These are phyloP conservation scores for Metschnikowia aberdeeniae DNA, from an alignment of 805 yeast genomes.

Conservation along the genomic window DNA sequence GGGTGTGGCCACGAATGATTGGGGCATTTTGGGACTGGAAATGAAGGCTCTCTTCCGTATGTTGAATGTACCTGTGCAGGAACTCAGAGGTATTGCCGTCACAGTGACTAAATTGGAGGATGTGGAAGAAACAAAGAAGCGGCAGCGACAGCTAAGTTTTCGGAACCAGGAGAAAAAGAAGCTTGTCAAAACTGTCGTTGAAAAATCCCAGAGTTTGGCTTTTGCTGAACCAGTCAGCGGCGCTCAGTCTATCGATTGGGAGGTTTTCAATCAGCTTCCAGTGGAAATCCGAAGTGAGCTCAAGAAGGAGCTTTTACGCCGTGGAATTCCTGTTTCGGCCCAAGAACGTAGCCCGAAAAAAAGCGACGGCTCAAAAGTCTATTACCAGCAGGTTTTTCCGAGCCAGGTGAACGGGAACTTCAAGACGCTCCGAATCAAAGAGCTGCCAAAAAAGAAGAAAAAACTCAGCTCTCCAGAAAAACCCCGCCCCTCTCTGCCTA, in stretches of 20 bases:
- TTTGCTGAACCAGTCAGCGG: slow-evolving; percentile 15
- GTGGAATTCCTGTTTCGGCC: slow-evolving; percentile 30
- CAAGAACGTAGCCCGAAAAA: slow-evolving; percentile 7
- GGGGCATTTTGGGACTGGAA: slow-evolving; percentile 60
- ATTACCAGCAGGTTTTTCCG: slow-evolving; percentile 37
- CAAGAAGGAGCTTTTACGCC: slow-evolving; percentile 44
- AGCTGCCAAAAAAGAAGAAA: slow-evolving; percentile 24
- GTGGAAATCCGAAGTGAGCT: slow-evolving; percentile 61
- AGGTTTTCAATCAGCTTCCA: slow-evolving; percentile 64
- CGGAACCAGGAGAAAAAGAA: neutral
- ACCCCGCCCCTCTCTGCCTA: slow-evolving; percentile 7
- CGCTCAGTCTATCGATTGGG: slow-evolving; percentile 53
- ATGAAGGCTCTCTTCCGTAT: slow-evolving; percentile 52
- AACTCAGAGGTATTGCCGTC: slow-evolving; percentile 75
- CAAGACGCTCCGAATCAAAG: slow-evolving; percentile 30
- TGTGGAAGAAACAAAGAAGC: slow-evolving; percentile 20
- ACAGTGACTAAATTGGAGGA: slow-evolving; percentile 58
- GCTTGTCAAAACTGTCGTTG: neutral
- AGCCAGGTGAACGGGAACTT: slow-evolving; percentile 26
- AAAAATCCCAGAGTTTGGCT: slow-evolving; percentile 10
- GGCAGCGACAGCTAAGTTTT: slow-evolving; percentile 15
- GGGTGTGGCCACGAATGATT: slow-evolving; percentile 57
- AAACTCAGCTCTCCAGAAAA: slow-evolving; percentile 20
- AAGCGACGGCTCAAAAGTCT: slow-evolving; percentile 21
- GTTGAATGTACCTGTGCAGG: slow-evolving; percentile 57